Evolutionary conservation across 2,329 filamentous ascomycete species (phyloP), one percentile per base, ranked within the genome.

Genomic region (Trichothecium roseum): DNA sequence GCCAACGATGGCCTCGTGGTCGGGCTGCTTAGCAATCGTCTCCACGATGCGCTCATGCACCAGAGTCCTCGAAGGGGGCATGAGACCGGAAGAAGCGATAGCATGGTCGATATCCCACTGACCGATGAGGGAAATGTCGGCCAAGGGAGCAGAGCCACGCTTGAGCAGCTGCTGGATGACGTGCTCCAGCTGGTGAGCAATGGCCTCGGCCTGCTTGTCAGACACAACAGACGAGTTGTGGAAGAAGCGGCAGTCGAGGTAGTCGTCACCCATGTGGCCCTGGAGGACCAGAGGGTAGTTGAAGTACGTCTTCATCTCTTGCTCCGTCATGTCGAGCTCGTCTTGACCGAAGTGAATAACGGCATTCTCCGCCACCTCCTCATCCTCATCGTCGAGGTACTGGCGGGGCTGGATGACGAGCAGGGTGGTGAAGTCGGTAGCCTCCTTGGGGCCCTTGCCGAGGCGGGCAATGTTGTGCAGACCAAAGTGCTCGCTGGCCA

Each of bases 221-320:
- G 44, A 41, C 9, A 63, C 48, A 1, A 50, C 44, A 24, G 30
- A 30, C 12, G 24, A 18, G 6, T 22, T 32, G 70, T 54, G 49
- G 17, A 47, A n/a, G 1, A 20, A 18, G 7, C 45, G 1, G 14
- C 36, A 16, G 14, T 36, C 34, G 15, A 37, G 24, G 8, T 12
- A 20, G 30, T 32, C 26, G 8, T 37, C 29, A 18, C 15, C 18
- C 8, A 39, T 24, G 17, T 36, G 24, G 3, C 14, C 37, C 17
- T 39, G 37, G 8, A 35, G 34, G 7, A 39, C 37, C 17, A 39
- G 37, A 13, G 37, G 37, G 34, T 39, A 39, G n/a, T 18, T 39
- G 30, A 34, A 39, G 16, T 24, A 24, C 8, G 22, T 22, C 32
- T 61, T 48, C 1, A 59, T 62, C 39, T 24, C 20, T 10, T 24